Percentiles rank a stretch among this genome's conserved stretches.
Conservation (phyloP, 768 basidiomycete species). For the Glaciozyma martinii region DNA sequence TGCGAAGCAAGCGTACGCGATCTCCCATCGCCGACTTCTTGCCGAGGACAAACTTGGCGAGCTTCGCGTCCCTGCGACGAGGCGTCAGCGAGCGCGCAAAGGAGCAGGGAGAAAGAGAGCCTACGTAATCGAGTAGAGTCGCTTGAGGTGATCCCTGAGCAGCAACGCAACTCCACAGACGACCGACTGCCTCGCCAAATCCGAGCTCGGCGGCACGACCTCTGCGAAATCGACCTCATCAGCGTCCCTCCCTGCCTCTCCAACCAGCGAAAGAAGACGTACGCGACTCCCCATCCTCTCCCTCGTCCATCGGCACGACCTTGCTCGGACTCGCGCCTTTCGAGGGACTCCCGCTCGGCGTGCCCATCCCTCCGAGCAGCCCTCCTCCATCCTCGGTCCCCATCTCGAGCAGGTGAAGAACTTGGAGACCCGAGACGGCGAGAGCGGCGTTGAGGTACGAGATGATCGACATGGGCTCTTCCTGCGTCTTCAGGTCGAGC, state of each 20-base stretch:
- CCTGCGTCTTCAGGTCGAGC: slow-evolving; percentile 90
- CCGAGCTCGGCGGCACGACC: not conserved
- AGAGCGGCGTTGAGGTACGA: slow-evolving; percentile 65
- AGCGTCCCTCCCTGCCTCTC: not conserved
- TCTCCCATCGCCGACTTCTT: slow-evolving; percentile 90
- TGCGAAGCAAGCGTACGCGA: slow-evolving; percentile 42
- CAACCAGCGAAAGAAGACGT: not conserved
- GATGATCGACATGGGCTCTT: slow-evolving; percentile 80
- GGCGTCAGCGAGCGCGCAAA: not conserved
- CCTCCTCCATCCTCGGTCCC: slow-evolving; percentile 20
- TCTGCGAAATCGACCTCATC: not conserved
- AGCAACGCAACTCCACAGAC: slow-evolving; percentile 77
- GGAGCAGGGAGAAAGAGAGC: not conserved
- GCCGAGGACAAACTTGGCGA: slow-evolving; percentile 69
- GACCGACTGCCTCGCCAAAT: slow-evolving; percentile 48
- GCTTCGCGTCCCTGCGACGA: slow-evolving; percentile 58
- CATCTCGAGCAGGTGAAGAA: slow-evolving; percentile 62
- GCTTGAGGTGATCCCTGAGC: slow-evolving; percentile 75
- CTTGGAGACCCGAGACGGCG: slow-evolving; percentile 69
- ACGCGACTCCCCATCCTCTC: not conserved
- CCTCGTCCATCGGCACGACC: not conserved
- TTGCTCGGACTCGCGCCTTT: not conserved
- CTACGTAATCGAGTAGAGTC: slow-evolving; percentile 67
- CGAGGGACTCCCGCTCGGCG: slow-evolving; percentile 2
- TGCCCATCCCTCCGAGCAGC: slow-evolving; percentile 7